These are phyloP conservation scores for Hanseniaspora pseudoguilliermondii DNA, from an alignment of 805 yeast genomes.

Conservation along the genomic window DNA sequence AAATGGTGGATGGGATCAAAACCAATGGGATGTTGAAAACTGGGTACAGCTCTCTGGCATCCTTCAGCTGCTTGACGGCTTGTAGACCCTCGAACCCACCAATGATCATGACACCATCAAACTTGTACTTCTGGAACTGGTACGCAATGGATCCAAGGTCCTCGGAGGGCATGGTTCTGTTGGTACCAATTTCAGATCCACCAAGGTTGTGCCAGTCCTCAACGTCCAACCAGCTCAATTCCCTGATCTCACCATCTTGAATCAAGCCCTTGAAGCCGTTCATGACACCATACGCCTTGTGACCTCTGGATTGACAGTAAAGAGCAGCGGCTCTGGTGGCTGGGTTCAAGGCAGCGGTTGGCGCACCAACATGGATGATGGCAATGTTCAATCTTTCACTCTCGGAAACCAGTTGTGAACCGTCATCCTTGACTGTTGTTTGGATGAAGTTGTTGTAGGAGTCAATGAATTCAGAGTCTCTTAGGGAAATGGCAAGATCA, in stretches of 20 bases:
- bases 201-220: constrained; percentile 83
- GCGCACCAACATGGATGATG: constrained; percentile 88
- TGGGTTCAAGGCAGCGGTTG: constrained; percentile 91
- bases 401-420: constrained; percentile 40
- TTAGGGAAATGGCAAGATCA: constrained; percentile 52
- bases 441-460: constrained; percentile 51
- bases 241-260: constrained; percentile 71
- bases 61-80: constrained; percentile 67
- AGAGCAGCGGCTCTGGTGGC: constrained; percentile 84
- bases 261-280: constrained; percentile 89
- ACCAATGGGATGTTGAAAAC: constrained; percentile 68
- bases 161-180: constrained; percentile 68
- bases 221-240: constrained; percentile 70
- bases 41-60: constrained; percentile 68
- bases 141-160: constrained; percentile 87
- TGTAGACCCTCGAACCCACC: constrained; percentile 98
- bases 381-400: constrained; percentile 61
- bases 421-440: constrained; percentile 56
- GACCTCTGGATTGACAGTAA: constrained; percentile 82
- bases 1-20: constrained; percentile 65
- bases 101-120: constrained; percentile 79
- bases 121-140: constrained; percentile 74
- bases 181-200: constrained; percentile 95
- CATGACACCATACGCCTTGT: constrained; percentile 76
- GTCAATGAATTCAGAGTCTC: constrained; percentile 62